Evolutionary conservation across 164 flowering plant species (phyloP).

Genomic region (Houttuynia cordata): DNA sequence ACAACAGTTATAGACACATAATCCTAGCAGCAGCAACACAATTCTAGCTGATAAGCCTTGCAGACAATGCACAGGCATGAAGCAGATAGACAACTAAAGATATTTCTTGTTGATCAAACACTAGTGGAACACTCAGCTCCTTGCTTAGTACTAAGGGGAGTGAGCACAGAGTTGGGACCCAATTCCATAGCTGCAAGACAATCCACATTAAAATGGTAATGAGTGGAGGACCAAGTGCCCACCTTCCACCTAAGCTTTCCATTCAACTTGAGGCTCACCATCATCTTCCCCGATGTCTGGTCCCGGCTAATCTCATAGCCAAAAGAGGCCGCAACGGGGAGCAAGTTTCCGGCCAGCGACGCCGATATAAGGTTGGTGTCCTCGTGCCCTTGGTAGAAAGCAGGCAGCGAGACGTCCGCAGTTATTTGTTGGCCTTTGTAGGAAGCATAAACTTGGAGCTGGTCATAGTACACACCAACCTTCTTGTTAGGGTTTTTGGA

Average conservation of each 20-base stretch:
- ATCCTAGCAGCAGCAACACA: too few species aligned
- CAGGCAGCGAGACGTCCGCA: conserved; percentile 10
- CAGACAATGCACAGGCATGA: background rate
- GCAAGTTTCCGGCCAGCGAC: conserved; percentile 10
- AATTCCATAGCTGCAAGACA: conserved; percentile 22
- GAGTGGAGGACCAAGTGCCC: conserved; percentile 56
- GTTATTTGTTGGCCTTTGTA: conserved; percentile 25
- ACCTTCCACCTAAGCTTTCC: conserved; percentile 61
- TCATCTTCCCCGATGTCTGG: conserved; percentile 31
- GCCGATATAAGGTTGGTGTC: conserved; percentile 16
- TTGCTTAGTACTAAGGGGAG: background rate
- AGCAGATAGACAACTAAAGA: background rate
- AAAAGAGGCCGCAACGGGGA: conserved; percentile 50
- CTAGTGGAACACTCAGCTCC: background rate
- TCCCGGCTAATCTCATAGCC: conserved; percentile 41
- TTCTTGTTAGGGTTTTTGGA: conserved; percentile 20
- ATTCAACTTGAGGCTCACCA: conserved; percentile 30
- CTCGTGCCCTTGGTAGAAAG: conserved; percentile 26
- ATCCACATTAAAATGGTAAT: conserved; percentile 33
- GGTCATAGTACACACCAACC: conserved; percentile 23
- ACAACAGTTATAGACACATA: too few species aligned
- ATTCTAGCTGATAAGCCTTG: background rate
- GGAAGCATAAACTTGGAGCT: conserved; percentile 17
- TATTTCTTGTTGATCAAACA: background rate
- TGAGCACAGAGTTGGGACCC: conserved; percentile 1